Evolutionary conservation across 495 filamentous ascomycete species (phyloP).

Genomic region (Physcia stellaris): DNA sequence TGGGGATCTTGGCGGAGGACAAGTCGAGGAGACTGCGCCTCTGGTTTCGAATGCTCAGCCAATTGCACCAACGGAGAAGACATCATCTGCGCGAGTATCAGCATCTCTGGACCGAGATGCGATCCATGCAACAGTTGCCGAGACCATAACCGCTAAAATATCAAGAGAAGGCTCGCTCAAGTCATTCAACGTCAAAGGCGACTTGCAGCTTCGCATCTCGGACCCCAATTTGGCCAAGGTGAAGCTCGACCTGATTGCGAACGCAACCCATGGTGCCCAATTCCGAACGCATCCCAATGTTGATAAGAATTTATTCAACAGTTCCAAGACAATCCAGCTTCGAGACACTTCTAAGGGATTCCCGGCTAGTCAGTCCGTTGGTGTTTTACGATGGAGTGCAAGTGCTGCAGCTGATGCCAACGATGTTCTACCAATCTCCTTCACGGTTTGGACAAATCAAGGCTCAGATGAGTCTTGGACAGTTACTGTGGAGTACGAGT

Average conservation of each 20-base stretch:
- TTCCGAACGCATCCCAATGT: constrained; percentile 93
- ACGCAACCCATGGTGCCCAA: constrained; percentile 63
- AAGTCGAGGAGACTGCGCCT: constrained; percentile 62
- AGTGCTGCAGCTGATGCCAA: constrained; percentile 59
- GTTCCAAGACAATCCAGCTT: constrained; percentile 65
- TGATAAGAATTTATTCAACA: constrained; percentile 71
- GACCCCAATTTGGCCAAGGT: constrained; percentile 79
- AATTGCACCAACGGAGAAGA: constrained; percentile 37
- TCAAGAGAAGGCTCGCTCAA: constrained; percentile 74
- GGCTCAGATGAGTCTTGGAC: constrained; percentile 62
- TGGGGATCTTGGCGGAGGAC: constrained; percentile 61
- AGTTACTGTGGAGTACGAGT: constrained; percentile 87
- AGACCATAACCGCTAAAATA: constrained; percentile 75
- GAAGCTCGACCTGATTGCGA: constrained; percentile 64
- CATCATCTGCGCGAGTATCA: constrained; percentile 44
- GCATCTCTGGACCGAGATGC: constrained; percentile 60
- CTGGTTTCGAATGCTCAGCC: constrained; percentile 56
- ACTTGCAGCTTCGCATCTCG: constrained; percentile 75
- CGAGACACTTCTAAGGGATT: constrained; percentile 74
- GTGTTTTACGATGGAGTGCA: constrained; percentile 76
- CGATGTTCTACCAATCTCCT: constrained; percentile 68
- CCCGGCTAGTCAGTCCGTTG: constrained; percentile 80
- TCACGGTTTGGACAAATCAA: constrained; percentile 92
- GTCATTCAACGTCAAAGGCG: constrained; percentile 76
- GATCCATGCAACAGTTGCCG: constrained; percentile 73